These are phyloP conservation scores for Lachnellula willkommii DNA, from an alignment of 2,329 filamentous ascomycete genomes.

Conservation along the genomic window DNA sequence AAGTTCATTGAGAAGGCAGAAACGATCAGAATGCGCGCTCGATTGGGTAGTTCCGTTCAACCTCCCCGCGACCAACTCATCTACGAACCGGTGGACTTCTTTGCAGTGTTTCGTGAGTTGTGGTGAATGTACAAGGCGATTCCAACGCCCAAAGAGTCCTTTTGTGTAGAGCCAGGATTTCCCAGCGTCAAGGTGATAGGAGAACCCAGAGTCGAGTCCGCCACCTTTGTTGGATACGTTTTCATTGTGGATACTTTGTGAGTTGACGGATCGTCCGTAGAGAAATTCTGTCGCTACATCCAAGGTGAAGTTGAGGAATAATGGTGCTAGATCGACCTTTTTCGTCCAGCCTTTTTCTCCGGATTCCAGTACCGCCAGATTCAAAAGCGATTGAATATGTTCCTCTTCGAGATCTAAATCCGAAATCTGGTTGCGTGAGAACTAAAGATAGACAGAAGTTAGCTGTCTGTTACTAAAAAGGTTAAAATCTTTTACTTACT, in stretches of 20 bases:
- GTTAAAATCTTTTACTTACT: background rate
- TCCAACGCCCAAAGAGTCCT: background rate
- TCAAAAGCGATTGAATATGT: conserved; percentile 33
- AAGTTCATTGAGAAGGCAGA: conserved; percentile 30
- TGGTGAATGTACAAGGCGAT: background rate
- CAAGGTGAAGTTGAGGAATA: conserved; percentile 61
- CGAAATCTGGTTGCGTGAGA: conserved; percentile 39
- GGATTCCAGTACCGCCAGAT: background rate
- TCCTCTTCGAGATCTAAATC: conserved; percentile 40
- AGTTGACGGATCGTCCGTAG: conserved; percentile 41
- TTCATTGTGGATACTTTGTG: background rate
- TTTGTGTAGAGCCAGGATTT: background rate
- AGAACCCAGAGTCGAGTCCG: background rate
- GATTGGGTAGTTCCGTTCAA: background rate
- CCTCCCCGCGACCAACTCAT: background rate
- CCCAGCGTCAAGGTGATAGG: background rate
- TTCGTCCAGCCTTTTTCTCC: conserved; percentile 19
- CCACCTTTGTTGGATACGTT: background rate
- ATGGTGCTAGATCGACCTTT: conserved; percentile 55
- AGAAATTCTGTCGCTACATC: conserved; percentile 63
- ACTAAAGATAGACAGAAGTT: conserved; percentile 12
- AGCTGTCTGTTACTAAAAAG: background rate
- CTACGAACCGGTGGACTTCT: conserved; percentile 1
- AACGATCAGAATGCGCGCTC: conserved; percentile 27
- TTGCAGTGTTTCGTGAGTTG: background rate